Base-by-base conservation (phyloP, 2,329 filamentous ascomycete genomes). In the Pezicula carpinea region DNA sequence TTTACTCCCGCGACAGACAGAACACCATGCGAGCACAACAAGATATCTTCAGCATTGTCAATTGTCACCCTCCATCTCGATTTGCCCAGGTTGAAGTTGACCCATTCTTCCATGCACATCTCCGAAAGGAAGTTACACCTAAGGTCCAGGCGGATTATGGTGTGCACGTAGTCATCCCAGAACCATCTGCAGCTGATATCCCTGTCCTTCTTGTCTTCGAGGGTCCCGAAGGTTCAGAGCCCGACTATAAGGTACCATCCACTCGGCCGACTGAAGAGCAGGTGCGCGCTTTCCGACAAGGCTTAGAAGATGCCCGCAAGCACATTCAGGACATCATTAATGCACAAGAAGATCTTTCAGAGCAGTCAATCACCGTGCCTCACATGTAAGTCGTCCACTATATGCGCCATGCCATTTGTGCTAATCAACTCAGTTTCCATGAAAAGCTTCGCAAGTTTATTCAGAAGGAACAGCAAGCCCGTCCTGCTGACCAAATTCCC, bases 1-100 rank as follows among this genome's bases (percentile, higher is more conserved):
- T 97, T 46, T 96, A 91, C 68, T 88, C 89, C 6, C 80, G 86
- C 32, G 87, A 96, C 59, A 83, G 85, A 54, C 95, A 93, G 74
- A 95, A 90, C 62, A 79, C 80, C 22, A 81, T 88, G 62, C 83
- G 83, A 58, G 87, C 86, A 6, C 84, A 87, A 59, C 79, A 80
- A 6, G 87, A 90, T 58, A 83, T 93, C 60, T 83, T 81, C 63
- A 80, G 79, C 58, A 79, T 93, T 49, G 80, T 92, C 56, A 79
- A 79, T 51, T 80, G 80, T 41, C 85, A 90, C 61, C 87, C 87
- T 35, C 88, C 87, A 3, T 77, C 82, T 32, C 80, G 87, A 52
- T 79, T 93, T 64, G 73, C 76, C 18, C 77, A 80, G 10, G 65
- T 91, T 11, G 66, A 79, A 14, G 77, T 93, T 21, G 86, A 93